Percentiles rank a stretch among this genome's conserved stretches.
Conservation (phyloP, 352 stramenopile genomes). For the Pythium rishiriense region DNA sequence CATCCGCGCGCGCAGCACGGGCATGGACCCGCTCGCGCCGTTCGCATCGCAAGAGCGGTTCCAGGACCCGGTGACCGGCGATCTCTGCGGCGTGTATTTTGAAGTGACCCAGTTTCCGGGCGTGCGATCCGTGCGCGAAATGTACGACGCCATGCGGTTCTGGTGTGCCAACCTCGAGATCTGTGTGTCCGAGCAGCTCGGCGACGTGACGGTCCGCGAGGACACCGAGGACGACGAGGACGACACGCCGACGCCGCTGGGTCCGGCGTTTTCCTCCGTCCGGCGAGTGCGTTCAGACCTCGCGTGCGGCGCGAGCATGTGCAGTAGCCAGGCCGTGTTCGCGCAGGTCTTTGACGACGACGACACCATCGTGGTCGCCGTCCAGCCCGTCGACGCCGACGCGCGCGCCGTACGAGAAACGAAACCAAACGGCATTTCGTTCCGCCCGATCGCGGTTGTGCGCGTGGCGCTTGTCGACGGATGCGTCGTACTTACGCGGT, state of each 20-base stretch:
- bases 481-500: neutral
- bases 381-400: neutral
- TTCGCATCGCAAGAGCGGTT: slow-evolving; percentile 2
- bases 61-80: neutral
- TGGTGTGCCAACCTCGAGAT: slow-evolving; percentile 6
- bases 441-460: neutral
- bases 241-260: neutral
- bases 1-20: neutral
- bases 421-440: neutral
- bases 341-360: neutral
- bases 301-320: neutral
- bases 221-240: slow-evolving; percentile 6
- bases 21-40: slow-evolving; percentile 2
- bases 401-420: neutral
- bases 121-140: neutral
- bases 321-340: neutral
- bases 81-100: neutral
- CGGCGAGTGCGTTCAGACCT: neutral
- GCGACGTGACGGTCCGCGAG: slow-evolving; percentile 5
- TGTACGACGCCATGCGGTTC: neutral
- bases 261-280: neutral
- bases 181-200: slow-evolving; percentile 4
- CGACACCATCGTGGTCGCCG: neutral
- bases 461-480: neutral
- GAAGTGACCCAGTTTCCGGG: slow-evolving; percentile 2